These are phyloP conservation scores for Didymella glomerata DNA, from an alignment of 2,329 filamentous ascomycete genomes.

Conservation along the genomic window DNA sequence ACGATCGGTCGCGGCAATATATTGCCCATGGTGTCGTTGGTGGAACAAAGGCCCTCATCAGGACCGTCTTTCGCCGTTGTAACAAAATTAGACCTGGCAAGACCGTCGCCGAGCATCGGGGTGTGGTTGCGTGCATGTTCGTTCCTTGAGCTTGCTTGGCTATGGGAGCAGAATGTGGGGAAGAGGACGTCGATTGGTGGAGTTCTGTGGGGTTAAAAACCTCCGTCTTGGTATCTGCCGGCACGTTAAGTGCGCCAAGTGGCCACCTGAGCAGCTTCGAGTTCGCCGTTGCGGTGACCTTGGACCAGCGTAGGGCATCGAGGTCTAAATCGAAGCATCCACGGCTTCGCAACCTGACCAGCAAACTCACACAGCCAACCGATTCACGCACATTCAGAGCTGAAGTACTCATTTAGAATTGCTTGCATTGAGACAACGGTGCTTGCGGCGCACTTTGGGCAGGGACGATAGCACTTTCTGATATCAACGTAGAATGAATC, in stretches of 20 bases:
- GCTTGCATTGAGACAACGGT: no score
- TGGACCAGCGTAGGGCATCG: neutral
- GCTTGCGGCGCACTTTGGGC: no score
- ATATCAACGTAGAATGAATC: no score
- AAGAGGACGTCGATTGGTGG: constrained; percentile 6
- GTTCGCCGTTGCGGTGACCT: neutral
- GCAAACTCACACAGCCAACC: no score
- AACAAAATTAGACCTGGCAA: neutral
- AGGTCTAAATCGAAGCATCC: neutral
- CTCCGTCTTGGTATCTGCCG: constrained; percentile 9
- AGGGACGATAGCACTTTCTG: no score
- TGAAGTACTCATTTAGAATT: no score
- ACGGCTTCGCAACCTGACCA: no score
- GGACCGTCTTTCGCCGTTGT: no score
- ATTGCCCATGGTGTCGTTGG: neutral
- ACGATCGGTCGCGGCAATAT: neutral
- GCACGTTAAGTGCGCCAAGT: neutral
- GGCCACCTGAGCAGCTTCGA: no score
- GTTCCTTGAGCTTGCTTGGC: constrained; percentile 3
- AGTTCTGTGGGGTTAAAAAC: constrained; percentile 12
- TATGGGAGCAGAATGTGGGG: neutral
- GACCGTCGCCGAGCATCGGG: neutral
- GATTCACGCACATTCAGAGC: no score
- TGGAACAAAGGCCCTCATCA: constrained; percentile 4
- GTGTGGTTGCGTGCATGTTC: neutral